Percentiles rank a stretch among this genome's conserved stretches.
phyloP scores from a whole-genome alignment of 2,329 filamentous ascomycete species.

The Myriosclerotinia scirpicola region DNA sequence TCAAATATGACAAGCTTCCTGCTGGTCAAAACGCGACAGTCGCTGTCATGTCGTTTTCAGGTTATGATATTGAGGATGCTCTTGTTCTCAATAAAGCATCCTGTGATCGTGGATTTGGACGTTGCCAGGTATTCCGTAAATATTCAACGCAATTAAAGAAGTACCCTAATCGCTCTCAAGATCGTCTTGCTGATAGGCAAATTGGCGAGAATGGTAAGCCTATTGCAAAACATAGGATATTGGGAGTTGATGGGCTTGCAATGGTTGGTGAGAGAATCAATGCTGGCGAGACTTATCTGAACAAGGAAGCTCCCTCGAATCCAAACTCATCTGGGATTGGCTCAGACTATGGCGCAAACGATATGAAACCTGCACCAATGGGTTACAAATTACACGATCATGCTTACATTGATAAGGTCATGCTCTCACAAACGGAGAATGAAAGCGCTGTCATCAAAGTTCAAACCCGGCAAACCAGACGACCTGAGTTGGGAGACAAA shows the following conservation, averaged over 20 bases:
- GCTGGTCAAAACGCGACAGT: constrained; percentile 97
- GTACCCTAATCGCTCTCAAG: constrained; percentile 77
- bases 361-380: constrained; percentile 64
- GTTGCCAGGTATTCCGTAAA: constrained; percentile 98
- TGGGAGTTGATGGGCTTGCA: constrained; percentile 86
- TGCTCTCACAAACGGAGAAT: constrained; percentile 85
- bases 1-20: constrained; percentile 95
- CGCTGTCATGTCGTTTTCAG: constrained; percentile 98
- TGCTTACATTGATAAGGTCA: constrained; percentile 92
- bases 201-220: constrained; percentile 56
- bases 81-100: constrained; percentile 96
- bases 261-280: constrained; percentile 80
- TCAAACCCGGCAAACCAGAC: constrained; percentile 90
- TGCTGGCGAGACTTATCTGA: constrained; percentile 81
- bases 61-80: constrained; percentile 99
- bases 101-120: constrained; percentile 89
- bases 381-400: constrained; percentile 83
- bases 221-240: constrained; percentile 66
- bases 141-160: constrained; percentile 82
- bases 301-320: constrained; percentile 83
- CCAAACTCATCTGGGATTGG: constrained; percentile 71
- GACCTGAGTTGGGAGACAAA: constrained; percentile 95
- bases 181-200: constrained; percentile 63
- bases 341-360: constrained; percentile 61
- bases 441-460: constrained; percentile 89